Percentiles rank a stretch among this genome's conserved stretches.
These are phyloP conservation scores for Rickenella mellea DNA, from an alignment of 768 basidiomycete species.

Conservation along the genomic window DNA sequence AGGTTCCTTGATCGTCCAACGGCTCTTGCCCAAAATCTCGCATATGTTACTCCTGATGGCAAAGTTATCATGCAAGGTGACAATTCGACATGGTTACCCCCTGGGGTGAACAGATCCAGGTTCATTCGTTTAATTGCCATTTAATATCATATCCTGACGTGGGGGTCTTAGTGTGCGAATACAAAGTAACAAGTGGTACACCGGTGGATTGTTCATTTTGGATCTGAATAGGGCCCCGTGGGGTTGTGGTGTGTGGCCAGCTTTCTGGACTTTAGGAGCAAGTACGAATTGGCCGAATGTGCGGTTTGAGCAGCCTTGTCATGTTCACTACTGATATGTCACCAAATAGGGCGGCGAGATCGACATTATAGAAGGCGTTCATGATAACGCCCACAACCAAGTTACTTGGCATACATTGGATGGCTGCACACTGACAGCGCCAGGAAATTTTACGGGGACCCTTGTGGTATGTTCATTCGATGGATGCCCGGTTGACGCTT, in stretches of 20 bases:
- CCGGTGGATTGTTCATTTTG: conserved; percentile 74
- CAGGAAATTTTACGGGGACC: conserved; percentile 51
- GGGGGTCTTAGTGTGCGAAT: conserved; percentile 87
- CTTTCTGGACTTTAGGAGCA: conserved; percentile 62
- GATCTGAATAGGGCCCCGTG: conserved; percentile 80
- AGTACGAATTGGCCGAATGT: conserved; percentile 56
- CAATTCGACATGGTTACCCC: conserved; percentile 43
- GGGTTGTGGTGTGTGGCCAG: conserved; percentile 89
- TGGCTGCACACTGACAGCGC: conserved; percentile 53
- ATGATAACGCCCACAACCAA: conserved; percentile 78
- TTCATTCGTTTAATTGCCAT: conserved; percentile 13
- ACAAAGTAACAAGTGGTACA: conserved; percentile 52
- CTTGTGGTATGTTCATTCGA: conserved; percentile 38
- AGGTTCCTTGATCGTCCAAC: conserved; percentile 54
- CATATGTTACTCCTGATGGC: conserved; percentile 46
- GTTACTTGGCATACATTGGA: conserved; percentile 63
- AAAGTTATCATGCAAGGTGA: conserved; percentile 74
- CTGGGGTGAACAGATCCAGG: conserved; percentile 56
- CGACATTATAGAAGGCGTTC: conserved; percentile 79
- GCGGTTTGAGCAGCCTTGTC: conserved; percentile 16
- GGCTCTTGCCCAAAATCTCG: conserved; percentile 45
- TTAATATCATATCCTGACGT: conserved; percentile 1
- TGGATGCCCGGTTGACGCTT: background rate
- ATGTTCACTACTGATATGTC: conserved; percentile 5
- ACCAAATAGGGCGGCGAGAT: conserved; percentile 60